A percentile compares a stretch with the other conserved stretches of the same genome.
Evolutionary conservation across 805 yeast genomes (phyloP).

Genomic region (Yamadazyma paraphyllophila): DNA sequence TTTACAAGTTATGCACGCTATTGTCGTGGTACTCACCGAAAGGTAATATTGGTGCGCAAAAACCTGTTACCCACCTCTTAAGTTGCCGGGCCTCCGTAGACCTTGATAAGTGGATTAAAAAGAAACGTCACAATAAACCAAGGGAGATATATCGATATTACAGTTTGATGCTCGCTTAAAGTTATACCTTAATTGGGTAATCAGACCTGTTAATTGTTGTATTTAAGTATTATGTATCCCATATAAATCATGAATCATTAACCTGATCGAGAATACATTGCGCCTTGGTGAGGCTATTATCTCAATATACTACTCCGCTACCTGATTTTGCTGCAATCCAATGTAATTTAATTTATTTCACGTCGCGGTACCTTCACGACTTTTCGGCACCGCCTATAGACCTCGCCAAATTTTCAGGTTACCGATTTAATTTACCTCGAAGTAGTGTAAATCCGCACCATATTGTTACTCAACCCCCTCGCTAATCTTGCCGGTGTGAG

Average conservation of each 20-base stretch:
- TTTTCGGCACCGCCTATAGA: not conserved
- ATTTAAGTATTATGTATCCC: too few relatives aligned
- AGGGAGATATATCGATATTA: not conserved
- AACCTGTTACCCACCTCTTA: not conserved
- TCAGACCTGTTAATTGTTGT: not conserved
- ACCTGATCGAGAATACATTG: too few relatives aligned
- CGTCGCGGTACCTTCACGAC: slow-evolving; percentile 1
- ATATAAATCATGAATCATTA: too few relatives aligned
- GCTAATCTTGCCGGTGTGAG: not conserved
- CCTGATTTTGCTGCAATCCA: not conserved
- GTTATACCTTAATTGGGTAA: not conserved
- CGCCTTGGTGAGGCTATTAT: too few relatives aligned
- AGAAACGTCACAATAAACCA: not conserved
- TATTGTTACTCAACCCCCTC: not conserved
- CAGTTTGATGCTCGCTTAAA: not conserved
- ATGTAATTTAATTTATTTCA: not conserved
- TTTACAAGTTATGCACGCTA: slow-evolving; percentile 1
- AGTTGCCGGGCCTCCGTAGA: not conserved
- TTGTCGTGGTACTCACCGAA: not conserved
- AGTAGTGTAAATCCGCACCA: not conserved
- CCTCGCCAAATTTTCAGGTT: not conserved
- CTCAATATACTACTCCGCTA: too few relatives aligned
- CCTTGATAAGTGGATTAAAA: not conserved
- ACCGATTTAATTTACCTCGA: too few relatives aligned
- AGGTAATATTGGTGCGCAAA: not conserved